These are phyloP conservation scores for Beverwykella pulmonaria DNA, from an alignment of 495 filamentous ascomycete genomes.

Conservation along the genomic window DNA sequence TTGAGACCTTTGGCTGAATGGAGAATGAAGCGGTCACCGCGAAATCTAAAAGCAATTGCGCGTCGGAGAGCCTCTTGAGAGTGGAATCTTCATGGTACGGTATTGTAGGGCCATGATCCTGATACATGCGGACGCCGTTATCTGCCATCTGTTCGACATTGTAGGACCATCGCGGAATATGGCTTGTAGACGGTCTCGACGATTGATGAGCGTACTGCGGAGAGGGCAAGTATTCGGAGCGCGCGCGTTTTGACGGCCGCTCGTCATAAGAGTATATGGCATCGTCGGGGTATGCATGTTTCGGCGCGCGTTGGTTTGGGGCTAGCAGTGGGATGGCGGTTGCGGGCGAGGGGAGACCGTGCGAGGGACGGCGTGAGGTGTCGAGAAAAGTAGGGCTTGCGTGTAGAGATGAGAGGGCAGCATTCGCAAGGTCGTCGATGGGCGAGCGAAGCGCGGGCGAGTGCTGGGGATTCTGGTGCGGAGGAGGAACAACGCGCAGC, in stretches of 20 bases:
- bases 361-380: constrained; percentile 8
- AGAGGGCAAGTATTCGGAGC: constrained; percentile 60
- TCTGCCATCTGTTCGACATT: constrained; percentile 41
- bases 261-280: constrained; percentile 43
- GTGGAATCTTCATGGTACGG: constrained; percentile 16
- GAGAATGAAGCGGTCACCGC: constrained; percentile 10
- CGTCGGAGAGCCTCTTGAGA: constrained; percentile 32
- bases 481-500: constrained; percentile 27
- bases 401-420: constrained; percentile 39
- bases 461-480: constrained; percentile 22
- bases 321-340: constrained; percentile 5
- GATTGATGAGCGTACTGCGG: constrained; percentile 48
- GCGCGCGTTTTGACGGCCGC: constrained; percentile 62
- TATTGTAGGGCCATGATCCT: constrained; percentile 15
- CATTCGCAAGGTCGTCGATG: constrained; percentile 43
- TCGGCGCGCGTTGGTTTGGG: constrained; percentile 19
- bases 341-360: constrained; percentile 12
- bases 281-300: constrained; percentile 23
- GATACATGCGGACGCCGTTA: constrained; percentile 28
- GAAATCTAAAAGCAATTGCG: constrained; percentile 36
- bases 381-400: constrained; percentile 35
- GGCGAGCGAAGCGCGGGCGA: constrained; percentile 36
- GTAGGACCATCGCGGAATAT: constrained; percentile 41
- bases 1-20: neutral
- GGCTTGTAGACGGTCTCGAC: constrained; percentile 52